Evolutionary conservation across 2,329 filamentous ascomycete genomes (phyloP).

Genomic region (Xylariaceae sp.): DNA sequence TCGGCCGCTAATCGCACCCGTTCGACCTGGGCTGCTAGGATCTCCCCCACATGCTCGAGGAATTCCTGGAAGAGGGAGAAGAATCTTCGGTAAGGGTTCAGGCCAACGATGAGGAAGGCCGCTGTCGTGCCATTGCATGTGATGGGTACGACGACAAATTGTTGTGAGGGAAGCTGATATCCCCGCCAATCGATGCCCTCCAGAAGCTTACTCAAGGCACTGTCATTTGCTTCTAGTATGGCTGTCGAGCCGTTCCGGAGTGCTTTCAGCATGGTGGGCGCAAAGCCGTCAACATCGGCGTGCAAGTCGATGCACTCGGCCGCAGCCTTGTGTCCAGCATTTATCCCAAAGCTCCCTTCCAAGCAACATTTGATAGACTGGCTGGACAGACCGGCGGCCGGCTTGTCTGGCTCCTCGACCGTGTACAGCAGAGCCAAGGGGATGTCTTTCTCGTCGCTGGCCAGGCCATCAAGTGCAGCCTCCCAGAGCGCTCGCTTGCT

Average conservation of each 20-base stretch:
- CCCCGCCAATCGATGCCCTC: slow-evolving; percentile 11
- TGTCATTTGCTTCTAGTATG: slow-evolving; percentile 11
- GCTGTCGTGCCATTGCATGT: slow-evolving; percentile 10
- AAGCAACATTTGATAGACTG: slow-evolving; percentile 13
- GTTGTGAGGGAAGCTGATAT: slow-evolving; percentile 8
- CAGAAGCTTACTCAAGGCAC: slow-evolving; percentile 8
- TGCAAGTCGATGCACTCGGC: slow-evolving; percentile 12
- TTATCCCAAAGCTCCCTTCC: slow-evolving; percentile 14
- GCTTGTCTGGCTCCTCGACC: slow-evolving; percentile 16
- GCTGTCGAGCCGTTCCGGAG: slow-evolving; percentile 10
- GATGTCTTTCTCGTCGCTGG: slow-evolving; percentile 20
- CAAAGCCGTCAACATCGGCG: slow-evolving; percentile 14
- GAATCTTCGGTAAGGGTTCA: slow-evolving; percentile 18
- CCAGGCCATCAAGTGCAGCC: slow-evolving; percentile 16
- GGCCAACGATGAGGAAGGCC: slow-evolving; percentile 17
- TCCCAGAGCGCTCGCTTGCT: slow-evolving; percentile 27
- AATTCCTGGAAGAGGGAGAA: slow-evolving; percentile 15
- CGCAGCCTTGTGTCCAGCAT: slow-evolving; percentile 7
- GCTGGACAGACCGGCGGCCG: slow-evolving; percentile 5
- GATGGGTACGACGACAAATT: slow-evolving; percentile 17
- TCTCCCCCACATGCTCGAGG: slow-evolving; percentile 14
- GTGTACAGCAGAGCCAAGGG: slow-evolving; percentile 27
- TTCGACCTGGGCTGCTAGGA: slow-evolving; percentile 14
- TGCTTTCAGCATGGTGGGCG: slow-evolving; percentile 14
- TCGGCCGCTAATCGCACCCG: slow-evolving; percentile 16